A percentile compares a stretch with the other conserved stretches of the same genome.
phyloP scores from a whole-genome alignment of 2,329 filamentous ascomycete genomes.

The Pestalotiopsis sp. region DNA sequence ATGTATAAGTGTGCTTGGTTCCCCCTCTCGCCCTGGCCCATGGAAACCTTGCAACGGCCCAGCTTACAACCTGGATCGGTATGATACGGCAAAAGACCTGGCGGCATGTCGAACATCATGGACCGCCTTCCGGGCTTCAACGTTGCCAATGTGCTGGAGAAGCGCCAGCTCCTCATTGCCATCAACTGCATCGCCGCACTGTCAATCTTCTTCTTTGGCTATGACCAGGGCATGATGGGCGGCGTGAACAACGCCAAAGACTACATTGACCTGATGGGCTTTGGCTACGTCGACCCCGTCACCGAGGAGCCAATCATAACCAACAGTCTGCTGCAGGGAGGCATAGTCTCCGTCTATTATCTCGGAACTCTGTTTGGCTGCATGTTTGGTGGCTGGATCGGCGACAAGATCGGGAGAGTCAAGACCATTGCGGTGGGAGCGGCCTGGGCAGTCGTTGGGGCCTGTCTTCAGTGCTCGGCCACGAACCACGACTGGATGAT shows the following conservation, averaged over 20 bases:
- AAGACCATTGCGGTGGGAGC: constrained; percentile 64
- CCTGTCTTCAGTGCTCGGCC: constrained; percentile 65
- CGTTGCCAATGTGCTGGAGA: constrained; percentile 34
- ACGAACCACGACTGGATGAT: constrained; percentile 73
- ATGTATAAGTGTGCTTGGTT: background rate
- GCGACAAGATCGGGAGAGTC: constrained; percentile 64
- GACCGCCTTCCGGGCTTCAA: constrained; percentile 34
- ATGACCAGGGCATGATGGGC: constrained; percentile 46
- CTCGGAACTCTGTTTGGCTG: constrained; percentile 65
- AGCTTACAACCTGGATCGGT: background rate
- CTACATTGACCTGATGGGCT: constrained; percentile 67
- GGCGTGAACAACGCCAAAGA: constrained; percentile 64
- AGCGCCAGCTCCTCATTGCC: constrained; percentile 31
- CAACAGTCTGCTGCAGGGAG: constrained; percentile 62
- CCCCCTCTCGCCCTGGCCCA: background rate
- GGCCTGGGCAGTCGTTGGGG: constrained; percentile 62
- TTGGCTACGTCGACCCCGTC: constrained; percentile 59
- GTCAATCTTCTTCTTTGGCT: constrained; percentile 71
- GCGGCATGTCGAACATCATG: constrained; percentile 21
- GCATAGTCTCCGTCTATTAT: constrained; percentile 61
- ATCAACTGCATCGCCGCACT: constrained; percentile 66
- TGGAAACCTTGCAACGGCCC: background rate
- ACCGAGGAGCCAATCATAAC: constrained; percentile 55
- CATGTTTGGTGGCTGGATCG: constrained; percentile 64
- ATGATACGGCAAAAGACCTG: background rate